Conservation (phyloP, 306 rosid species). For the Abrus pulchellus region DNA sequence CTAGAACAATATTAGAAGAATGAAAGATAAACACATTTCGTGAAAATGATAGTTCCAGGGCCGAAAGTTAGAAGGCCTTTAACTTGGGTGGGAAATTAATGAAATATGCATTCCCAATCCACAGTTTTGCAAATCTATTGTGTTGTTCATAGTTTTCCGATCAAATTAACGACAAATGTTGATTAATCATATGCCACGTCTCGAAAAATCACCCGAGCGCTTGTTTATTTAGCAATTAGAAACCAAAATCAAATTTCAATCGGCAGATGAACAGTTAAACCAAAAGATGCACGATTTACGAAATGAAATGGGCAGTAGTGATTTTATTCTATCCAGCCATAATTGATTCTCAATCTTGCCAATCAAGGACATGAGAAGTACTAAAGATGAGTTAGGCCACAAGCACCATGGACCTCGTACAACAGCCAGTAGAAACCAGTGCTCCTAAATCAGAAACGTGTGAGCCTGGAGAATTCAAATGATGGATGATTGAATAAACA, state of each 20-base stretch:
- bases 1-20: too few relatives aligned
- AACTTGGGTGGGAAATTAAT: background rate
- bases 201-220: background rate
- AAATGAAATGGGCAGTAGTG: too few relatives aligned
- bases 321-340: too few relatives aligned
- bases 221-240: too few relatives aligned
- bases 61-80: background rate
- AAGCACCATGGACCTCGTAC: background rate
- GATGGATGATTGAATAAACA: conserved; percentile 38
- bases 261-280: too few relatives aligned
- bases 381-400: background rate
- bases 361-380: too few relatives aligned
- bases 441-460: conserved; percentile 28
- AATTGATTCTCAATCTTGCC: too few relatives aligned
- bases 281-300: too few relatives aligned
- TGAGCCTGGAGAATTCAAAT: conserved; percentile 21
- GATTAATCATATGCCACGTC: background rate
- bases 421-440: background rate
- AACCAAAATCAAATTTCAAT: too few relatives aligned
- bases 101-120: background rate
- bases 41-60: too few relatives aligned
- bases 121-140: background rate
- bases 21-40: too few relatives aligned
- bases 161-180: background rate
- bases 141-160: background rate